A percentile compares a stretch with the other conserved stretches of the same genome.
Evolutionary conservation across 805 yeast species (phyloP).

Genomic region (Sugiyamaella lignohabitans): DNA sequence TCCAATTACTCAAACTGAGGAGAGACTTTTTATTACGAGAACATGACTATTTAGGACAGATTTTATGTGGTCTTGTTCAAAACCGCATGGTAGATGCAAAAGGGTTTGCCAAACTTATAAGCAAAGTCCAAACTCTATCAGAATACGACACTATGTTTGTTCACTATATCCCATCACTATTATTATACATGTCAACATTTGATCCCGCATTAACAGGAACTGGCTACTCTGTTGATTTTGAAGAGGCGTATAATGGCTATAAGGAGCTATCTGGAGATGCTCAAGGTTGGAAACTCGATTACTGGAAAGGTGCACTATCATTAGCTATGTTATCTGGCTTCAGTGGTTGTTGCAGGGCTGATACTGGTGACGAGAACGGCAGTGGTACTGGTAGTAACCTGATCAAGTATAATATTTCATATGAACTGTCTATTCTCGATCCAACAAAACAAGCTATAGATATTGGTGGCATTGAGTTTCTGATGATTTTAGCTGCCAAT

Average conservation of each 20-base stretch:
- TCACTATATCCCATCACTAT: constrained; percentile 37
- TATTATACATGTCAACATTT: constrained; percentile 13
- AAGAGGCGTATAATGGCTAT: constrained; percentile 12
- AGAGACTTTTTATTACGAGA: constrained; percentile 56
- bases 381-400: background rate
- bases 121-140: constrained; percentile 37
- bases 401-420: background rate
- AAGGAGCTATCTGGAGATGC: background rate
- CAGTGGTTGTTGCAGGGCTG: constrained; percentile 17
- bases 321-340: constrained; percentile 20
- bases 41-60: constrained; percentile 67
- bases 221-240: constrained; percentile 2
- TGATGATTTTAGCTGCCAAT: constrained; percentile 33
- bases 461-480: constrained; percentile 35
- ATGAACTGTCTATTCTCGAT: constrained; percentile 20
- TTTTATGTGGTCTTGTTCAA: constrained; percentile 47
- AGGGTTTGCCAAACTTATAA: constrained; percentile 36
- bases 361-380: constrained; percentile 1
- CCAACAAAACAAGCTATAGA: constrained; percentile 28
- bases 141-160: constrained; percentile 59
- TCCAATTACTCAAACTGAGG: constrained; percentile 47
- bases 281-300: constrained; percentile 23
- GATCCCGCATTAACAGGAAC: constrained; percentile 14
- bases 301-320: constrained; percentile 26
- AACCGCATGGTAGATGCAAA: constrained; percentile 29